Evolutionary conservation across 805 yeast species (phyloP), one percentile per base, ranked within the genome.

Genomic region (Saccharomycopsis vini): DNA sequence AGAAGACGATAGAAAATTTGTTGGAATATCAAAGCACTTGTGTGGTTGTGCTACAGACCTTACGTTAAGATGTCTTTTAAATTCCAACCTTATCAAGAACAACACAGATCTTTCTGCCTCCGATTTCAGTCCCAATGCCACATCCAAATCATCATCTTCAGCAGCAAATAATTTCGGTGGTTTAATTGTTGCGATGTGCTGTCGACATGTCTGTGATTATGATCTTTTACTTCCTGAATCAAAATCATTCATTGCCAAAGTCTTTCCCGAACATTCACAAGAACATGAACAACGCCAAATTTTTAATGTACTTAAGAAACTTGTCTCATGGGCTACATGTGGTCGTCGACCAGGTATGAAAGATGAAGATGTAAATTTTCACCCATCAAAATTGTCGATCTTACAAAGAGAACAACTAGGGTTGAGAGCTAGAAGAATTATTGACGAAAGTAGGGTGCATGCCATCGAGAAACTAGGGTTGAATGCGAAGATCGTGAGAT

Each of bases 11-110:
- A 18, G 36, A 22, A 38, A 31, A 2, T 57, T 69, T 32, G 79
- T 81, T 6, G 86, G 79, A 1, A 75, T 88, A 2, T 87, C 95
- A 3, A 88, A 88, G 59, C 97, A 88, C 62, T 62, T 89, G 29
- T 88, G 97, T 62, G 97, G 97, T 4, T 94, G 83, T 3, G 97
- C 97, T 1, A 89, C 96, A 0, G 97, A 88, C 58, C 64, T 88
- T 40, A 82, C 96, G 0, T 60, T 89, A 21, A 68, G 77, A 52
- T 81, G 87, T 61, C 58, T 87, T 2, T 48, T 69, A 37, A 71
- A 72, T 34, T 60, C 61, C 46, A 57, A 67, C 0, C 52, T 20
- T 5, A 31, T 22, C 31, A 19, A 32, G 13, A n/a, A n/a, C n/a
- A n/a, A n/a, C n/a, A n/a, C n/a, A n/a, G n/a, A n/a, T n/a, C n/a